These are phyloP conservation scores for Obba rivulosa DNA, from an alignment of 768 basidiomycete species.

Conservation along the genomic window DNA sequence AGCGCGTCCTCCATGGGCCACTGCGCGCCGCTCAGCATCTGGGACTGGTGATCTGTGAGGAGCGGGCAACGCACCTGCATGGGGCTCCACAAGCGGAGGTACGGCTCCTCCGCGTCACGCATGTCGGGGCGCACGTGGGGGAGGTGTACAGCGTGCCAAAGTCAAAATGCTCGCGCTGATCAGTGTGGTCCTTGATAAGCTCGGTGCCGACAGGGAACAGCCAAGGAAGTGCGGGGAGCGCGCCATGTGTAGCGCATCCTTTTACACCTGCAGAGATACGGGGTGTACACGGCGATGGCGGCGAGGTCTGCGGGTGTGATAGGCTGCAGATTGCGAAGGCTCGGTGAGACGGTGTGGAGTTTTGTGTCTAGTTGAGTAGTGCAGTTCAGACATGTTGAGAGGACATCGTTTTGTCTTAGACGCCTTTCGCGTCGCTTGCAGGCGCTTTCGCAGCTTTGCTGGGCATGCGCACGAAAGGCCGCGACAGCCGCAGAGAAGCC, in stretches of 20 bases:
- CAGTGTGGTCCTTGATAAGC: slow-evolving; percentile 65
- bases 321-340: too few species aligned
- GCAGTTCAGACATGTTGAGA: too few species aligned
- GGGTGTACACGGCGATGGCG: slow-evolving; percentile 52
- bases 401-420: too few species aligned
- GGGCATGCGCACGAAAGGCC: too few species aligned
- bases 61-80: slow-evolving; percentile 50
- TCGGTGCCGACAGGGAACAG: slow-evolving; percentile 70
- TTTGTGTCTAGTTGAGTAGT: too few species aligned
- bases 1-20: slow-evolving; percentile 72
- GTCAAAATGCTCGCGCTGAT: slow-evolving; percentile 79
- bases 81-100: slow-evolving; percentile 67
- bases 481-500: too few species aligned
- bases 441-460: too few species aligned
- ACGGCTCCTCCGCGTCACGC: slow-evolving; percentile 56
- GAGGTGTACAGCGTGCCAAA: slow-evolving; percentile 50
- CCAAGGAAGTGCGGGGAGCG: slow-evolving; percentile 79
- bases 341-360: too few species aligned
- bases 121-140: too few species aligned
- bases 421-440: too few species aligned
- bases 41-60: too few species aligned
- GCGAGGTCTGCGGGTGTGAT: slow-evolving; percentile 44
- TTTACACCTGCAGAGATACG: slow-evolving; percentile 69
- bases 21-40: too few species aligned
- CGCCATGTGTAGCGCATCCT: slow-evolving; percentile 63